Base-by-base conservation (phyloP, 2,329 filamentous ascomycete genomes). In the Ophiostoma sp. region DNA sequence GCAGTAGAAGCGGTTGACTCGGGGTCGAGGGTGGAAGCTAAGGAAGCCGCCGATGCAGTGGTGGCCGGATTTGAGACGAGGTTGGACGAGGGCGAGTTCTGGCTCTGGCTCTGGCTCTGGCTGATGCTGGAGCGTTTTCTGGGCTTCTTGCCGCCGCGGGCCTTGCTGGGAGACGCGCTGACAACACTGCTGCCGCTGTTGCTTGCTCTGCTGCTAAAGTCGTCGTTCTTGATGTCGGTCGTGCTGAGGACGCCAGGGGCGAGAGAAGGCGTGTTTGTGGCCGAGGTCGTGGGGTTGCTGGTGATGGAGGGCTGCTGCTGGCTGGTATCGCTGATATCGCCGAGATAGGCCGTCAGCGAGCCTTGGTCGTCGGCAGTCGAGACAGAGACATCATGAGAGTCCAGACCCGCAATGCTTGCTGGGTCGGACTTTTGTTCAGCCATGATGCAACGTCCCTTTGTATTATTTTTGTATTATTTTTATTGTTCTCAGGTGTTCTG, bases 1-100 rank as follows among this genome's bases (percentile, higher is more conserved):
- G 71, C 33, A 2, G 69, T 35, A 20, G 70, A 67, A 10, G 69
- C 27, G 17, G 71, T 31, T 0, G 72, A 60, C 57, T 35, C 7
- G 65, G 36, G 39, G 39, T 13, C 65, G 39, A 67, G 20, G n/a
- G 41, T 31, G 27, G 65, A 52, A 8, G 76, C 77, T 75, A 71
- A 76, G 74, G 64, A 65, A 36, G 62, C 62, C 11, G 72, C 64
- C 15, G 72, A 74, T 69, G 72, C 73, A 72, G 73, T 39, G 35
- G 60, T 48, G 4, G 67, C 31, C 48, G 66, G 67, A 44, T 57
- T 62, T 48, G 68, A 31, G 33, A 60, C 17, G 17, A 44, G 54
- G 27, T 60, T 31, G 68, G 52, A 65, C 3, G 62, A 36, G 4
- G 60, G 60, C 60, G 33, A 36, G 17, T 20, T 31, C 44, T 41